Conservation (phyloP, 139 green algal genomes). For the Ostreobium quekettii region DNA sequence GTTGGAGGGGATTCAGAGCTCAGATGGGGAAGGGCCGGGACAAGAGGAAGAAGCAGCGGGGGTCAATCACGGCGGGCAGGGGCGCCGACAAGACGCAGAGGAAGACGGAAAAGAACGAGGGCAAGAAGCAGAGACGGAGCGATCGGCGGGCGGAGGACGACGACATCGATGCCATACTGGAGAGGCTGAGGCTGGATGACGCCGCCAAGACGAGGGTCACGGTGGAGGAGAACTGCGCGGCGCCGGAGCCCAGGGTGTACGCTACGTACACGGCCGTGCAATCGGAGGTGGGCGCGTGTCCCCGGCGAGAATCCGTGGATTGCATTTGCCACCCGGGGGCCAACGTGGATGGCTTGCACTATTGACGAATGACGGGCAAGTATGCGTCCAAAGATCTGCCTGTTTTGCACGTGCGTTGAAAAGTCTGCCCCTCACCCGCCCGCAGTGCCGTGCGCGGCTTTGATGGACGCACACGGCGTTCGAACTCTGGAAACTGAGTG, state of each 20-base stretch:
- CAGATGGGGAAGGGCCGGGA: constrained; percentile 18
- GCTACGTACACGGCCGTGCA: constrained; percentile 31
- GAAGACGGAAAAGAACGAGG: constrained; percentile 73
- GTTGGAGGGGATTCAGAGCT: too few relatives aligned
- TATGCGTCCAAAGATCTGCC: too few relatives aligned
- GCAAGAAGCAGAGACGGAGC: constrained; percentile 43
- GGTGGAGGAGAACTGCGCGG: constrained; percentile 47
- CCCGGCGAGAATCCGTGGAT: too few relatives aligned
- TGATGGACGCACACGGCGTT: too few relatives aligned
- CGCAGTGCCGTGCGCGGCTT: too few relatives aligned
- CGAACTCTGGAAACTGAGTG: too few relatives aligned
- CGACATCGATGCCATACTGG: constrained; percentile 81
- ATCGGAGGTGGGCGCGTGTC: not conserved
- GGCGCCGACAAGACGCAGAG: constrained; percentile 71
- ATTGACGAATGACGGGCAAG: too few relatives aligned
- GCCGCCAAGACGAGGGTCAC: constrained; percentile 26
- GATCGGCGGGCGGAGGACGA: constrained; percentile 36
- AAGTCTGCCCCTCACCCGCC: too few relatives aligned
- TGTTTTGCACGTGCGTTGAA: too few relatives aligned
- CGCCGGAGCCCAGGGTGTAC: constrained; percentile 73
- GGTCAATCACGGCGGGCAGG: constrained; percentile 24
- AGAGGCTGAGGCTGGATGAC: constrained; percentile 56
- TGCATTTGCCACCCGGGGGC: too few relatives aligned
- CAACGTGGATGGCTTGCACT: too few relatives aligned
- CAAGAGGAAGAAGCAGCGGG: constrained; percentile 13